phyloP scores from a whole-genome alignment of 768 basidiomycete genomes.

The Psilocybe sp. region DNA sequence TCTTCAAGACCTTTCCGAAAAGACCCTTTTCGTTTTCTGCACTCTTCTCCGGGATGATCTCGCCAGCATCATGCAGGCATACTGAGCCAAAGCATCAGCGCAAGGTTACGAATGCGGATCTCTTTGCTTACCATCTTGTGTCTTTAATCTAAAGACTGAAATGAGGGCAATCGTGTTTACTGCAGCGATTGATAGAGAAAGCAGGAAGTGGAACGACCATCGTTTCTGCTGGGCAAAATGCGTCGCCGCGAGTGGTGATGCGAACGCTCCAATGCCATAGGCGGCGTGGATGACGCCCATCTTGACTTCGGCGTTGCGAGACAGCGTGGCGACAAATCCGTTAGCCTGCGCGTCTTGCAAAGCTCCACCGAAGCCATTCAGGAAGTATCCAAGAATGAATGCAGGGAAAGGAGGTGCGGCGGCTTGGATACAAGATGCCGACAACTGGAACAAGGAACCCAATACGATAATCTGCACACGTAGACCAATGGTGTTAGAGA shows the following conservation, averaged over 20 bases:
- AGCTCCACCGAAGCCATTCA: constrained; percentile 42
- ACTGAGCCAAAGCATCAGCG: constrained; percentile 30
- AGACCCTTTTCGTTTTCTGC: constrained; percentile 34
- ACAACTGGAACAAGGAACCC: constrained; percentile 49
- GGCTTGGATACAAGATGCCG: constrained; percentile 52
- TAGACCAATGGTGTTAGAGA: neutral
- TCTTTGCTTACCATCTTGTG: constrained; percentile 55
- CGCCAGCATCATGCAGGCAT: constrained; percentile 52
- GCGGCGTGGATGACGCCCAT: constrained; percentile 52
- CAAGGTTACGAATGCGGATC: neutral
- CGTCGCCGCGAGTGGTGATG: constrained; percentile 74
- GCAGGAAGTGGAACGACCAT: constrained; percentile 82
- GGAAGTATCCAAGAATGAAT: constrained; percentile 46
- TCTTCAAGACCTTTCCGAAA: constrained; percentile 46
- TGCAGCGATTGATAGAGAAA: constrained; percentile 64
- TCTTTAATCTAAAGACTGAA: constrained; percentile 63
- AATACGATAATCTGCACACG: constrained; percentile 15
- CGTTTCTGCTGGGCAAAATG: constrained; percentile 64
- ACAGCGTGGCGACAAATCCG: constrained; percentile 61
- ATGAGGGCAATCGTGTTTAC: constrained; percentile 51
- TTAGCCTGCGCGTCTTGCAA: constrained; percentile 70
- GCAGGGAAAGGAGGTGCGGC: constrained; percentile 63
- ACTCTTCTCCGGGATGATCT: constrained; percentile 34
- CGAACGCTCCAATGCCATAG: constrained; percentile 67
- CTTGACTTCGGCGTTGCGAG: constrained; percentile 53